These are phyloP conservation scores for Blastobotrys peoriensis DNA, from an alignment of 805 yeast species.

Conservation along the genomic window DNA sequence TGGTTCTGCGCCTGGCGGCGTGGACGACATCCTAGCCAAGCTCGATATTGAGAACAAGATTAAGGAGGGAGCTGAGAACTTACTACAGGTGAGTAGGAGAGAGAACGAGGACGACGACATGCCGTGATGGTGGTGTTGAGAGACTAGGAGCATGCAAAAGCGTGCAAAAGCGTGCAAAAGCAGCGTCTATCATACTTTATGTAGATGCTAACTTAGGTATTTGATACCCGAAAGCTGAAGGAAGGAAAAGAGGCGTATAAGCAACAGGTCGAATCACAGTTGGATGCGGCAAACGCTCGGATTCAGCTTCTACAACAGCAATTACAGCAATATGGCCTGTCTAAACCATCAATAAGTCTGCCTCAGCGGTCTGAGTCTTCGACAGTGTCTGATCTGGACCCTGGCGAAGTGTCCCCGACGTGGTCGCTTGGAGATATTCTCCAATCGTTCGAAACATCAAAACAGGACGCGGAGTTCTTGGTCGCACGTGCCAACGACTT, in stretches of 20 bases:
- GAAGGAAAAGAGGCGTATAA: constrained; percentile 17
- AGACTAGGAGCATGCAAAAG: too few relatives aligned
- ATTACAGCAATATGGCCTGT: constrained; percentile 17
- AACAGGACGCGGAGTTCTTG: constrained; percentile 43
- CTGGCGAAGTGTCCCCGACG: constrained; percentile 39
- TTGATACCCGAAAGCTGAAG: constrained; percentile 18
- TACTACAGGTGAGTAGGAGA: constrained; percentile 27
- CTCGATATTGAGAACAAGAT: constrained; percentile 32
- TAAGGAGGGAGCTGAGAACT: constrained; percentile 33
- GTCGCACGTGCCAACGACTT: constrained; percentile 62
- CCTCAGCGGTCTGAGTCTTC: constrained; percentile 3
- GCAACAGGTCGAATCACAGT: constrained; percentile 23
- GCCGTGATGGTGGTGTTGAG: too few relatives aligned
- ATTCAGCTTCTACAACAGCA: constrained; percentile 21
- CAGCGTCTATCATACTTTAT: too few relatives aligned
- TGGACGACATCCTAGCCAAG: constrained; percentile 26
- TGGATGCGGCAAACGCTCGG: constrained; percentile 27
- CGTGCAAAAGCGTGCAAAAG: too few relatives aligned
- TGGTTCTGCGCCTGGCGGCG: constrained; percentile 7
- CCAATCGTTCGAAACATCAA: constrained; percentile 48
- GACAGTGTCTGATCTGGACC: constrained; percentile 5
- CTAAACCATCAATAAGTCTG: not conserved
- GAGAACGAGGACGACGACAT: constrained; percentile 7
- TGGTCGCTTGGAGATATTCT: constrained; percentile 61
- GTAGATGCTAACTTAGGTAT: constrained; percentile 10